These are phyloP conservation scores for Metarhizium robertsii DNA, from an alignment of 2,329 filamentous ascomycete genomes.

Conservation along the genomic window DNA sequence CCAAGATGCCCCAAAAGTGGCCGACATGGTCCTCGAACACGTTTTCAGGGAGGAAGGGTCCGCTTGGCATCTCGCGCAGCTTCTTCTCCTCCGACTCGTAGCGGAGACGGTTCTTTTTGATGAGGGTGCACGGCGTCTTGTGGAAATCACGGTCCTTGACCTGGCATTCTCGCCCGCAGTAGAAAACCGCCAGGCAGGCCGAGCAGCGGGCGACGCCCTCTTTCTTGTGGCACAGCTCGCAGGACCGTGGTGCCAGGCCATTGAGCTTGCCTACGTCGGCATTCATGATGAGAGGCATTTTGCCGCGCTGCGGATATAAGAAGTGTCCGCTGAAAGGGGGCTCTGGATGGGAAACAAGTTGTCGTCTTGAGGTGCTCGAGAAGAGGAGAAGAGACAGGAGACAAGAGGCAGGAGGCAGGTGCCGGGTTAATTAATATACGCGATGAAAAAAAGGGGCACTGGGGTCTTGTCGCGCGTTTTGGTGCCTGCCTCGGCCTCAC, in stretches of 20 bases:
- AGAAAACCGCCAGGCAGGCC: not conserved
- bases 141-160: not conserved
- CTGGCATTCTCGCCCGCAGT: not conserved
- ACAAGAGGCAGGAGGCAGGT: no score
- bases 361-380: no score
- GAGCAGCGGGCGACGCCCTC: not conserved
- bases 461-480: no score
- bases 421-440: no score
- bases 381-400: no score
- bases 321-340: no score
- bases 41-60: not conserved
- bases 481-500: no score
- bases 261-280: no score
- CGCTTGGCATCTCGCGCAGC: not conserved
- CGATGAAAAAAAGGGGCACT: no score
- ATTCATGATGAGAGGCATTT: no score
- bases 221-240: slow-evolving; percentile 7
- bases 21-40: not conserved
- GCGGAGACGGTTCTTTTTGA: not conserved
- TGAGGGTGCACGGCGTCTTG: not conserved
- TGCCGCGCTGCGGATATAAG: no score
- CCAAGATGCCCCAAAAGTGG: slow-evolving; percentile 29
- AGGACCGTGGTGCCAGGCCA: slow-evolving; percentile 3
- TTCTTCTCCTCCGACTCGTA: not conserved
- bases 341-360: no score